Evolutionary conservation across 73 alveolate species (phyloP).

Genomic region (Urostyla sp.): DNA sequence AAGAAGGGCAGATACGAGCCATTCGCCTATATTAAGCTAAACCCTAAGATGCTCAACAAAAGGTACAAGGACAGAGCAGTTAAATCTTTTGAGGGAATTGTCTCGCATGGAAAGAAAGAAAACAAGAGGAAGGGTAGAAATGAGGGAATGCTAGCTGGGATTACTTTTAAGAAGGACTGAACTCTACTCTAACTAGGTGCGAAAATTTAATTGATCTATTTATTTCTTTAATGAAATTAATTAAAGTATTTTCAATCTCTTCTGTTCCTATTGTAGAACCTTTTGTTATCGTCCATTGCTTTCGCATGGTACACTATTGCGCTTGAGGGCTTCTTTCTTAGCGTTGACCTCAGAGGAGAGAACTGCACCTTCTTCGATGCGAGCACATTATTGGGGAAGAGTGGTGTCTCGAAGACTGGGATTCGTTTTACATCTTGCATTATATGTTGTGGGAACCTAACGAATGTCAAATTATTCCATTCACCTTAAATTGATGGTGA

Average conservation of each 20-base stretch:
- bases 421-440: slow-evolving; percentile 6
- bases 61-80: slow-evolving; percentile 68
- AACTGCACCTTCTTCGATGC: too few species aligned
- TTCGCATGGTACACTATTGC: too few species aligned
- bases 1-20: slow-evolving; percentile 90
- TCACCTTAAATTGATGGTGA: slow-evolving; percentile 65
- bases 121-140: slow-evolving; percentile 49
- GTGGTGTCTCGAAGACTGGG: slow-evolving; percentile 6
- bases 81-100: slow-evolving; percentile 61
- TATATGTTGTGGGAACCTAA: slow-evolving; percentile 60
- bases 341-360: too few species aligned
- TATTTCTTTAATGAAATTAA: too few species aligned
- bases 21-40: slow-evolving; percentile 89
- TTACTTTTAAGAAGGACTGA: slow-evolving; percentile 35
- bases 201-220: too few species aligned
- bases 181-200: not conserved
- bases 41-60: slow-evolving; percentile 82
- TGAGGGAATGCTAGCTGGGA: slow-evolving; percentile 52
- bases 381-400: too few species aligned
- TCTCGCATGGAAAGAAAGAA: slow-evolving; percentile 49
- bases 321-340: too few species aligned
- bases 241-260: too few species aligned
- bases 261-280: too few species aligned
- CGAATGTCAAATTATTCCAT: slow-evolving; percentile 67
- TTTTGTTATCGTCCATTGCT: too few species aligned